Base-by-base conservation (phyloP, 768 basidiomycete genomes). In the Fistulinella prunicolor region DNA sequence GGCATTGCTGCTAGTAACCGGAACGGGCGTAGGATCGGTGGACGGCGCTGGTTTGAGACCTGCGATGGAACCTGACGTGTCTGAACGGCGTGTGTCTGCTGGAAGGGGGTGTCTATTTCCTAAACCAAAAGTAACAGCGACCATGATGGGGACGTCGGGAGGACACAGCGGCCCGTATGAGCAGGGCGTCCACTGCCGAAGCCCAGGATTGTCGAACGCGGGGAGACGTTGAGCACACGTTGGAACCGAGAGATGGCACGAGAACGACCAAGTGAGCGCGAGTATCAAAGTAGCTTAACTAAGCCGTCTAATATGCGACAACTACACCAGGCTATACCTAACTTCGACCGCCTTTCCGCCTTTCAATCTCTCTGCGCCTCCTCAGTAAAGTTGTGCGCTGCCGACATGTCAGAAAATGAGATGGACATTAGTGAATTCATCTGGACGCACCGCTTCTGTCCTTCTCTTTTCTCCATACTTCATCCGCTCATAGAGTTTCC, bases 401-500 rank as follows among this genome's bases (percentile, higher is more conserved):
- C 23, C 12, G 7, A 50, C 42, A 28, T 43, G 38, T 58, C 47
- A 65, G 54, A 16, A 21, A 22, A 22, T 39, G 22, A 35, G 30
- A 34, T 17, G 19, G 28, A 12, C 30, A 14, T 10, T 37, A 23
- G 34, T 38, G 17, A 34, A 23, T 34, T 32, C 24, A 22, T 19
- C 6, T 48, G 44, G 21, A 72, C 85, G 57, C 65, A 94, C 94
- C 87, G 95, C 90, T 21, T 76, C 71, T 13, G 76, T 75, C 51
- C 84, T 83, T 70, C 85, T 89, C 65, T 79, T 77, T 64, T 94
- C 80, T 55, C 85, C 83, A 64, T 89, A 81, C 71, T 93, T 91
- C 81, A 96, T 89, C 71, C 87, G 87, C 69, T 93, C 91, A 66
- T 94, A 95, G 59, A 96, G 69, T 70, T 94, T 94, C 59, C 83